Evolutionary conservation across 2,329 filamentous ascomycete species (phyloP), one percentile per base, ranked within the genome.

Genomic region (Ophiostoma australiae): DNA sequence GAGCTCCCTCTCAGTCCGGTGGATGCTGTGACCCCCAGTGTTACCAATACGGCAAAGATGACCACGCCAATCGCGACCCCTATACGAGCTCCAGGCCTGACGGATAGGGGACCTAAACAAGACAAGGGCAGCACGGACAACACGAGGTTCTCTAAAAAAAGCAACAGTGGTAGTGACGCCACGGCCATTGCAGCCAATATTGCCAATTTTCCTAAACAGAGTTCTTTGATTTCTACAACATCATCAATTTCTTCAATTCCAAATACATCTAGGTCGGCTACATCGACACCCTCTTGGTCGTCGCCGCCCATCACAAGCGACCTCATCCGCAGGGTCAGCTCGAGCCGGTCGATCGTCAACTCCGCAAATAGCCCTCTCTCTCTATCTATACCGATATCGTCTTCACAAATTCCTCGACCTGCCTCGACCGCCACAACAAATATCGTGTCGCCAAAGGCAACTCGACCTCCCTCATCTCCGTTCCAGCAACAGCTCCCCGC

Each of bases 401-500:
- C 58, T 17, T 20, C 58, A 63, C 58, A 15, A 63, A n/a, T 27
- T 58, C 52, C 15, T 8, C 52, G 52, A 58, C 52, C 52, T 27
- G 52, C 55, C 20, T 55, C 66, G 41, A 48, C 55, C 17, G 48
- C 37, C 17, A 65, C 37, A n/a, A 63, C 70, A 33, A 66, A 48
- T 4, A 67, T 73, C 35, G 52, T 72, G 23, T 72, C 72, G 7
- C 71, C 74, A 4, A 74, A 70, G 52, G 71, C 70, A 63, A 69
- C 48, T 48, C 68, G 61, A 31, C 55, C 52, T 20, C 31, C 67
- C 7, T 69, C 35, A 31, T 52, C 70, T n/a, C 67, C 55, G 39
- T 70, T n/a, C 8, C 63, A 55, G 17, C 67, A 68, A 5, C 70
- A 69, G 58, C 70, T 70, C 33, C 72, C 82, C 68, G 82, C 84